Evolutionary conservation across 129 eudicot genomes (phyloP), one percentile per base, ranked within the genome.

Genomic region (Centrapalus pauciflorus): DNA sequence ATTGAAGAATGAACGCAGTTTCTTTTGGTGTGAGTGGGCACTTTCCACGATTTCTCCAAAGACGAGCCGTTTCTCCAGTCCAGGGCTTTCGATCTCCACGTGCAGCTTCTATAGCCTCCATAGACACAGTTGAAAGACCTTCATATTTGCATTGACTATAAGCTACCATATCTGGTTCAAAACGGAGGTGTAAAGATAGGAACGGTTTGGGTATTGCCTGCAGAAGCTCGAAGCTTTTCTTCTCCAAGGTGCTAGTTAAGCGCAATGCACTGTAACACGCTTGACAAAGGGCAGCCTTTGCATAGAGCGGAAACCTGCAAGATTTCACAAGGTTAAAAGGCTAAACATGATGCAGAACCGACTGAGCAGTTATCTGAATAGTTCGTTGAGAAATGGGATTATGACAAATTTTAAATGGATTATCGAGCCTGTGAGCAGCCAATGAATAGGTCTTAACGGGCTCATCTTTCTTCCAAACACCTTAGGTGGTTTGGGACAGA

Each of bases 141-240:
- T 69, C 30, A 62, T 89, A 94, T 72, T 89, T 83, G 19, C 99
- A 94, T 70, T 94, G 99, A 71, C 99, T 94, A 56, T 89, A 94
- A 21, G 97, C 99, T 71, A 94, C 99, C 99, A 94, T 94, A 79
- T 94, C 99, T 0, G 99, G 99, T 71, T 94, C 99, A 64, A 94
- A 94, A 16, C 99, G 97, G 4, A 94, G 97, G 85, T 94, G 99
- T 68, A 94, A 97, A 7, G 97, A 72, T 16, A 94, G 86, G 80
- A 94, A 94, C 32, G 99, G 99, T 55, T 94, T 94, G 0, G 99
- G 99, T 67, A 94, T 86, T 64, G 97, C 95, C 76, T 84, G 73
- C 25, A 94, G 80, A 59, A 94, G 95, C 73, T 89, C 85, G 3
- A 71, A 13, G 57, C 82, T 81, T 85, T 94, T 94, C 56, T 75